Percentiles rank a stretch among this genome's conserved stretches.
phyloP scores from a whole-genome alignment of 2,329 filamentous ascomycete genomes.

The Neodidymelliopsis sp. region DNA sequence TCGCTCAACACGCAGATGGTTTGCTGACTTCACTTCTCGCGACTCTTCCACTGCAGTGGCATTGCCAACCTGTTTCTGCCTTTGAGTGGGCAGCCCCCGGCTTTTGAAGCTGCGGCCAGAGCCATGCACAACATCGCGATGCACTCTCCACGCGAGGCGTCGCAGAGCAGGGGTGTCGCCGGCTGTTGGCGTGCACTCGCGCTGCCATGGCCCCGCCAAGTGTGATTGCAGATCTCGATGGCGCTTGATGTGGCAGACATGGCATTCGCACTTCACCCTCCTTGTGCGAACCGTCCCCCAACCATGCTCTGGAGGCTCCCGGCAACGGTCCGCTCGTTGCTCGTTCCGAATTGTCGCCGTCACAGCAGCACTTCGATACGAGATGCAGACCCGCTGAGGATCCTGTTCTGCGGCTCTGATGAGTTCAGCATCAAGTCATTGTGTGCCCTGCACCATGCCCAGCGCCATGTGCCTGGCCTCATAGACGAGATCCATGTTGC shows the following conservation, averaged over 20 bases:
- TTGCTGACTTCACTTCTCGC: background rate
- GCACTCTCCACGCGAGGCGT: background rate
- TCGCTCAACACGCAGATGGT: too few relatives aligned
- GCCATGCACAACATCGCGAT: background rate
- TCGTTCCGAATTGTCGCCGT: conserved; percentile 10
- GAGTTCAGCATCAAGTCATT: conserved; percentile 85
- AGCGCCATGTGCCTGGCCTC: conserved; percentile 44
- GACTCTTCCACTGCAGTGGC: background rate
- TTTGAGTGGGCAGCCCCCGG: background rate
- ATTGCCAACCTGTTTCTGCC: background rate
- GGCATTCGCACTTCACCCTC: background rate
- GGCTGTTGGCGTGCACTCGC: background rate
- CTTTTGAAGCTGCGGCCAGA: background rate
- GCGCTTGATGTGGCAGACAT: background rate
- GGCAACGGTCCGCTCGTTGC: conserved; percentile 30
- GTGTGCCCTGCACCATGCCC: conserved; percentile 70
- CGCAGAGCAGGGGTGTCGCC: background rate
- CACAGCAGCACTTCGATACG: conserved; percentile 15
- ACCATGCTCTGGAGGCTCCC: conserved; percentile 34
- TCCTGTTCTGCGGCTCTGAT: conserved; percentile 95
- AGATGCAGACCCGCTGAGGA: conserved; percentile 67
- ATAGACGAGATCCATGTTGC: conserved; percentile 82
- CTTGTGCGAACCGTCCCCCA: background rate
- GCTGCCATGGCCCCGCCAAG: background rate
- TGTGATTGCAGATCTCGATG: background rate